Evolutionary conservation across 139 green algal genomes (phyloP).

Genomic region (Limnomonas spitsbergensis): DNA sequence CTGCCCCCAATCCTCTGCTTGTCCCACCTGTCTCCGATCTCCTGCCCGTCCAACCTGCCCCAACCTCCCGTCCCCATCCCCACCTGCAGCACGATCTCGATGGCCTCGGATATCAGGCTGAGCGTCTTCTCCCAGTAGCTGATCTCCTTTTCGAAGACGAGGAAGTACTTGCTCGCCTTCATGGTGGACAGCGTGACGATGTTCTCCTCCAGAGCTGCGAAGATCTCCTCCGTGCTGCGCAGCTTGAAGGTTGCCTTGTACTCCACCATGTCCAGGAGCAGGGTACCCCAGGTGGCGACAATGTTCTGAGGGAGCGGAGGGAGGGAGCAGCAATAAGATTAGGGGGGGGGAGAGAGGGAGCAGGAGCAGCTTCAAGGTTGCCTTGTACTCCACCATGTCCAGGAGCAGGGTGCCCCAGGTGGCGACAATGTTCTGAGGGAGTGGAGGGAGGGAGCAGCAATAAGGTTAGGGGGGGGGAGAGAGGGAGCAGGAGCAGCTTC

Average conservation of each 20-base stretch:
- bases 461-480: too few relatives aligned
- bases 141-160: slow-evolving; percentile 81
- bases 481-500: too few relatives aligned
- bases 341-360: too few relatives aligned
- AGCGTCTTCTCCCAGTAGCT: slow-evolving; percentile 77
- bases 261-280: slow-evolving; percentile 73
- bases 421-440: too few relatives aligned
- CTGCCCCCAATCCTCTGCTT: too few relatives aligned
- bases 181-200: slow-evolving; percentile 81
- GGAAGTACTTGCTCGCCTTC: slow-evolving; percentile 84
- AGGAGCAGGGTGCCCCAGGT: too few relatives aligned
- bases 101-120: slow-evolving; percentile 68
- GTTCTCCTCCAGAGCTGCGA: slow-evolving; percentile 82
- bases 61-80: too few relatives aligned
- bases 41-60: too few relatives aligned
- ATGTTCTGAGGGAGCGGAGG: too few relatives aligned
- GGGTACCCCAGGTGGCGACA: slow-evolving; percentile 31
- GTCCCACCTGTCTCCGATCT: too few relatives aligned
- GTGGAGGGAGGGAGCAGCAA: slow-evolving; percentile 17
- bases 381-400: slow-evolving; percentile 73
- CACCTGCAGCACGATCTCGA: slow-evolving; percentile 75
- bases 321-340: slow-evolving; percentile 26
- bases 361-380: slow-evolving; percentile 77
- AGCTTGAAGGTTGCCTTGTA: slow-evolving; percentile 77
- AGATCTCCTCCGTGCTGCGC: slow-evolving; percentile 76